Base-by-base conservation (phyloP, 2,329 filamentous ascomycete genomes). In the Aspergillus floridensis region DNA sequence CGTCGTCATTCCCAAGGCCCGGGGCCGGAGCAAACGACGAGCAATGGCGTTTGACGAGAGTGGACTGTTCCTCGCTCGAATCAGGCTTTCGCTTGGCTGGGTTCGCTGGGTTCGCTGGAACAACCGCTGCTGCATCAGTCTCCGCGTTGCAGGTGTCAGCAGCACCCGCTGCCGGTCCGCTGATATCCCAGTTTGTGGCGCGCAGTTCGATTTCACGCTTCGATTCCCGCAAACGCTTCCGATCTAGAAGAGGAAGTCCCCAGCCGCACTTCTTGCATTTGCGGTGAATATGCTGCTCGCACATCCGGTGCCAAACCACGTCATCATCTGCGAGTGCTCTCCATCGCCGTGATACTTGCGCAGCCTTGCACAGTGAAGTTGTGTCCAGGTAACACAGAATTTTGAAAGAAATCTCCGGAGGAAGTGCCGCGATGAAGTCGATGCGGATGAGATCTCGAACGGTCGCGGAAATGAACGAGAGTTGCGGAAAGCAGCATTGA, bases 241-340 rank as follows among this genome's bases (percentile, higher is more conserved):
- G 86, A 71, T 99, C 95, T 53, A 99, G 79, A 58, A 96, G 79
- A 16, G 95, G 95, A 61, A 99, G 77, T 2, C 95, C 95, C 92
- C 93, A 98, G 24, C 95, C 93, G 72, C 95, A 99, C 72, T 95
- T 96, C 60, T 88, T 93, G 75, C 93, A 97, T 73, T 96, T 96
- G 61, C 92, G 83, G 73, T 96, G 91, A 67, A 97, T 96, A 74
- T 96, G 93, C 72, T 98, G 93, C 75, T 96, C 92, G 73, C 95
- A 99, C 93, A 98, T 97, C 64, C 89, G 90, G 72, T 97, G 91
- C 95, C 95, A 99, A 4, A 99, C 93, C 8, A 96, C 90, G 74
- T 99, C 93, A 71, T 97, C 93, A 69, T 98, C 95, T n/a, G 95
- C 93, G 46, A 99, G 80, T 59, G 86, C 86, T 63, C 91, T 85